These are phyloP conservation scores for Echinochloa phyllopogon DNA, from an alignment of 176 grass and related monocot species.

Conservation along the genomic window DNA sequence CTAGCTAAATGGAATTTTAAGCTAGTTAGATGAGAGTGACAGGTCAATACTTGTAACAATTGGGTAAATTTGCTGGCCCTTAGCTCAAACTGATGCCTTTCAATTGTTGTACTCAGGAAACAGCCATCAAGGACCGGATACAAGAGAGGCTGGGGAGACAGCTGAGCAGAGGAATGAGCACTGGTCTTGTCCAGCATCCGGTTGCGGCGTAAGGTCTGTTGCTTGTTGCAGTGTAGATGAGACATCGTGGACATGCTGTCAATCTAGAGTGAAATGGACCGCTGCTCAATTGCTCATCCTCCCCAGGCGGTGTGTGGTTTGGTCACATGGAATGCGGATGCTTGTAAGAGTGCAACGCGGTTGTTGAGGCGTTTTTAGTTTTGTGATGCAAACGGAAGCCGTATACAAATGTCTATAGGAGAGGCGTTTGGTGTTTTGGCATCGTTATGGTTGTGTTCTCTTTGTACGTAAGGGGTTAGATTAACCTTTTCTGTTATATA, in stretches of 20 bases:
- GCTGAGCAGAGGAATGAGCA: conserved; percentile 61
- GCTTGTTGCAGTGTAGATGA: neutral
- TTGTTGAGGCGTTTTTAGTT: conserved; percentile 17
- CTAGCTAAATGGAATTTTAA: neutral
- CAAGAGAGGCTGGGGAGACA: conserved; percentile 80
- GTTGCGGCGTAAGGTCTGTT: conserved; percentile 40
- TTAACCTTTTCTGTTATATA: conserved; percentile 19
- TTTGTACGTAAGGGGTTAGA: conserved; percentile 23
- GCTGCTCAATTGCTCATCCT: neutral
- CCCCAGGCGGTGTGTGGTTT: neutral
- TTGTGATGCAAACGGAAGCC: neutral
- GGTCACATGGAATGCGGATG: conserved; percentile 40
- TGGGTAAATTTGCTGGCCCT: neutral
- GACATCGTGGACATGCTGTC: neutral
- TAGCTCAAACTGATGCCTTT: conserved; percentile 2
- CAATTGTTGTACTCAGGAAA: conserved; percentile 59
- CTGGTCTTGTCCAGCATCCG: conserved; percentile 48
- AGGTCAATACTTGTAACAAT: neutral
- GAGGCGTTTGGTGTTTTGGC: conserved; percentile 48
- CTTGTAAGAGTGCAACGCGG: conserved; percentile 33
- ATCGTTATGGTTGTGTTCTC: neutral
- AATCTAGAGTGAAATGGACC: neutral
- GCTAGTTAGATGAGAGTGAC: neutral
- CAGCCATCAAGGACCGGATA: conserved; percentile 95
- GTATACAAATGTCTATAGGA: conserved; percentile 53